These are phyloP conservation scores for Termitomyces sp. DNA, from an alignment of 768 basidiomycete genomes.

Conservation along the genomic window DNA sequence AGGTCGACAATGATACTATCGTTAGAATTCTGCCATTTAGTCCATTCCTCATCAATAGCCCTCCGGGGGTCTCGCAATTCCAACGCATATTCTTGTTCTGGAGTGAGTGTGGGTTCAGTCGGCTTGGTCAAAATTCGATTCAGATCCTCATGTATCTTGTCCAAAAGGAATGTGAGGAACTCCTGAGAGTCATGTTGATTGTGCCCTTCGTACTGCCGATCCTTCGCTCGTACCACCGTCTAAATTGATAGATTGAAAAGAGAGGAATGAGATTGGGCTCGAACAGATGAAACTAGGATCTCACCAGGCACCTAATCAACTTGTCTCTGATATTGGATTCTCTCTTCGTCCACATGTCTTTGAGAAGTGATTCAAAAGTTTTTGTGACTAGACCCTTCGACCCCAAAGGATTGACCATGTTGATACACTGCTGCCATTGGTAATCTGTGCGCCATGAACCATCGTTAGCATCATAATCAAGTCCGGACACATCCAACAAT, in stretches of 20 bases:
- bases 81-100: constrained; percentile 83
- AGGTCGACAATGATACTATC: constrained; percentile 94
- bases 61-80: constrained; percentile 67
- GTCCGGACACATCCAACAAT: not conserved
- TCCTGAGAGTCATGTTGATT: constrained; percentile 99
- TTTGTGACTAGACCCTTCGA: constrained; percentile 79
- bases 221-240: not conserved
- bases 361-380: constrained; percentile 80
- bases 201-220: constrained; percentile 68
- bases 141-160: constrained; percentile 87
- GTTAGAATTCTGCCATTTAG: constrained; percentile 82
- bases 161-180: constrained; percentile 90
- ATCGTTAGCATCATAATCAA: constrained; percentile 7
- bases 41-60: constrained; percentile 92
- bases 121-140: constrained; percentile 80
- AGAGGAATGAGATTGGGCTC: not conserved
- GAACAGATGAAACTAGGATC: constrained; percentile 46
- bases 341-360: constrained; percentile 86
- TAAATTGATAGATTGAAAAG: not conserved
- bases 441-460: constrained; percentile 45
- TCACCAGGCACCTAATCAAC: constrained; percentile 81
- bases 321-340: constrained; percentile 63
- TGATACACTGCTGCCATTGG: constrained; percentile 79
- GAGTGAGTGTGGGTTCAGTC: constrained; percentile 49
- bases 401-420: constrained; percentile 81